Percentiles rank a stretch among this genome's conserved stretches.
Evolutionary conservation across 192 early-diverging fungal species (phyloP).

Genomic region (Coemansia sp.): DNA sequence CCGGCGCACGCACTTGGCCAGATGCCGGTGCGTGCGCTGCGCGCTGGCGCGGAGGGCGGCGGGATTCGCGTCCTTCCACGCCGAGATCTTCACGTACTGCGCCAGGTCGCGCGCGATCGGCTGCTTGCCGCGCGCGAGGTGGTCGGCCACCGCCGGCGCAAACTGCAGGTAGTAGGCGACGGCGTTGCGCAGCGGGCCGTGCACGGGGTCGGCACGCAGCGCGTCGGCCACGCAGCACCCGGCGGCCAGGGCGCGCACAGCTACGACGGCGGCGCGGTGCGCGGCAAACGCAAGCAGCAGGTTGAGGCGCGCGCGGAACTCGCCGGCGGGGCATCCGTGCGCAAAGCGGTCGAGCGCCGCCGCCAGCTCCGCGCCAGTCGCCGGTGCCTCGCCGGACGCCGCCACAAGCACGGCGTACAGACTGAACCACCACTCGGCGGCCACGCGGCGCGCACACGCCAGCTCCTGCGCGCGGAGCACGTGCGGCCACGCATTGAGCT

Average conservation of each 20-base stretch:
- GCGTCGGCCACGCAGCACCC: neutral
- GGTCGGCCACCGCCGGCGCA: slow-evolving; percentile 55
- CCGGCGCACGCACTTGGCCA: slow-evolving; percentile 88
- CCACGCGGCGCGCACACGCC: slow-evolving; percentile 62
- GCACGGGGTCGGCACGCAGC: slow-evolving; percentile 21
- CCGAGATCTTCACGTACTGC: slow-evolving; percentile 93
- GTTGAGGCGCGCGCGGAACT: slow-evolving; percentile 75
- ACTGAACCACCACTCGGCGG: slow-evolving; percentile 85
- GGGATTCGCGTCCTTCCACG: slow-evolving; percentile 96
- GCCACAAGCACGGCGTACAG: slow-evolving; percentile 54
- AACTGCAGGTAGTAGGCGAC: slow-evolving; percentile 85
- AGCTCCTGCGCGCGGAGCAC: slow-evolving; percentile 82
- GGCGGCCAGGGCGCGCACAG: neutral
- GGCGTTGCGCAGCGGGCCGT: slow-evolving; percentile 62
- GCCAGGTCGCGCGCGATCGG: slow-evolving; percentile 86
- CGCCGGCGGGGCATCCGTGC: slow-evolving; percentile 73
- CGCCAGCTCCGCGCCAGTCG: slow-evolving; percentile 43
- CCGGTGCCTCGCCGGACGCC: slow-evolving; percentile 1
- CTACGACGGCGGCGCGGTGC: slow-evolving; percentile 26
- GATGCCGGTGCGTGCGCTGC: slow-evolving; percentile 84
- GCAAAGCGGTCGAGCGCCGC: slow-evolving; percentile 81
- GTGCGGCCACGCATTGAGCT: slow-evolving; percentile 88
- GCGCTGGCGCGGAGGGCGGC: slow-evolving; percentile 89
- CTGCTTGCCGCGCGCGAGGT: slow-evolving; percentile 62
- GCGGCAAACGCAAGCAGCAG: slow-evolving; percentile 63